Conservation (phyloP, 208 protist genomes). For the Tritrichomonas musculus region DNA sequence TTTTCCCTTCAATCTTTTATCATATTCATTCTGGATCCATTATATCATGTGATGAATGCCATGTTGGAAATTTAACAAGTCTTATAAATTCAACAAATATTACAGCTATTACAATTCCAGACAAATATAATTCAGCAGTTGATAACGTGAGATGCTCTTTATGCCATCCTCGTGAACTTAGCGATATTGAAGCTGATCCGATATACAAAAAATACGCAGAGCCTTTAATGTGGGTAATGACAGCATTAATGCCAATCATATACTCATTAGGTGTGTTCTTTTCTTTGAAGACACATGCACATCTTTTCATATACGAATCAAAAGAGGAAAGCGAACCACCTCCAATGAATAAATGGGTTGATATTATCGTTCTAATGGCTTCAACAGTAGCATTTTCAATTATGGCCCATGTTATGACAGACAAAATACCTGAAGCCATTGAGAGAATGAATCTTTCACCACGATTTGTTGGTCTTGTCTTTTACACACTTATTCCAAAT, state of each 20-base stretch:
- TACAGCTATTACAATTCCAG: no score
- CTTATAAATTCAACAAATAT: no score
- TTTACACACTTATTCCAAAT: conserved; percentile 31
- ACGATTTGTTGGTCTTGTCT: not conserved
- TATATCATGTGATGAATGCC: not conserved
- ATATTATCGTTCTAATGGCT: not conserved
- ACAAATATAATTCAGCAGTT: no score
- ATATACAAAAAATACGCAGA: not conserved
- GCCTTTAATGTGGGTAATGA: not conserved
- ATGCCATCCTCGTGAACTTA: not conserved
- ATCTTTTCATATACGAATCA: not conserved
- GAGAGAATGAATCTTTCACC: not conserved
- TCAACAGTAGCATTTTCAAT: not conserved
- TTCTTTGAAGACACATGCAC: not conserved
- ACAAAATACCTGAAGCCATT: conserved; percentile 7
- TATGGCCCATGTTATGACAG: conserved; percentile 31
- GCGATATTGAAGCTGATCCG: not conserved
- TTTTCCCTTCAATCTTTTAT: conserved; percentile 18
- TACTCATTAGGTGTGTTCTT: not conserved
- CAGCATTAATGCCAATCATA: not conserved
- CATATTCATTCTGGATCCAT: not conserved
- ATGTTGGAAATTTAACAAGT: no score
- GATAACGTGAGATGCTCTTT: no score
- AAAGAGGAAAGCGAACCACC: not conserved
- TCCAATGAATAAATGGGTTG: not conserved